phyloP scores from a whole-genome alignment of 257 asterid species.

The Solanum paucissectum region DNA sequence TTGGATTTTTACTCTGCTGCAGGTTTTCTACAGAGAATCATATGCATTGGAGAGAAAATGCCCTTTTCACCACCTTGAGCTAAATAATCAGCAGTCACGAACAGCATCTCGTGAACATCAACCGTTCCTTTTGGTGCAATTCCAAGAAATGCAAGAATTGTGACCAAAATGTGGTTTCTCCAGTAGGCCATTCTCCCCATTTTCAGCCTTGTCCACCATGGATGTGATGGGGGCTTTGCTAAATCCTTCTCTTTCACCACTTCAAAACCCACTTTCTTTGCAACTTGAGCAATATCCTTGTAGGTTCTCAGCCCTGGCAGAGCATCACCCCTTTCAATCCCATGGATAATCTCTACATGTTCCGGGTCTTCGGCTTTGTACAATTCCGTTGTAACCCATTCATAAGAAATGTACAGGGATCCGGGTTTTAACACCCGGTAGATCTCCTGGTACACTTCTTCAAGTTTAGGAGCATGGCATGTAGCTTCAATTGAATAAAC shows the following conservation, averaged over 20 bases:
- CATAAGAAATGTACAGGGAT: slow-evolving; percentile 49
- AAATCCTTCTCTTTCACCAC: slow-evolving; percentile 52
- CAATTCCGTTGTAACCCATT: slow-evolving; percentile 75
- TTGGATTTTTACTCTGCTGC: slow-evolving; percentile 7
- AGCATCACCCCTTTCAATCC: slow-evolving; percentile 74
- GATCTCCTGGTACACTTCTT: slow-evolving; percentile 65
- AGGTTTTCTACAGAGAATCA: slow-evolving; percentile 84
- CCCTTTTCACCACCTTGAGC: slow-evolving; percentile 69
- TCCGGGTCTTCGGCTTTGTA: slow-evolving; percentile 41
- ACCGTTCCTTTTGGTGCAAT: slow-evolving; percentile 71
- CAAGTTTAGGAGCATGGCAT: slow-evolving; percentile 66
- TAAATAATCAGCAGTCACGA: slow-evolving; percentile 67
- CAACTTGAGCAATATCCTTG: slow-evolving; percentile 45
- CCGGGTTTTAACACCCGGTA: slow-evolving; percentile 67
- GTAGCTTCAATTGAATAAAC: slow-evolving; percentile 79
- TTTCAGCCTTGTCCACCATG: slow-evolving; percentile 81
- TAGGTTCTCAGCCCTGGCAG: slow-evolving; percentile 57
- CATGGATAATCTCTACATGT: slow-evolving; percentile 70
- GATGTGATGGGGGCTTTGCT: slow-evolving; percentile 54
- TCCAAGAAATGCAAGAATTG: slow-evolving; percentile 53
- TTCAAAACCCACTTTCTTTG: slow-evolving; percentile 55
- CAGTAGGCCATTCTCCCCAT: slow-evolving; percentile 77
- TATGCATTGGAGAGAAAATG: slow-evolving; percentile 74
- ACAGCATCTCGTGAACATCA: slow-evolving; percentile 78
- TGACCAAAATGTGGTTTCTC: slow-evolving; percentile 65